Base-by-base conservation (phyloP, 371 early-diverging fungal species). In the Circinella minor region DNA sequence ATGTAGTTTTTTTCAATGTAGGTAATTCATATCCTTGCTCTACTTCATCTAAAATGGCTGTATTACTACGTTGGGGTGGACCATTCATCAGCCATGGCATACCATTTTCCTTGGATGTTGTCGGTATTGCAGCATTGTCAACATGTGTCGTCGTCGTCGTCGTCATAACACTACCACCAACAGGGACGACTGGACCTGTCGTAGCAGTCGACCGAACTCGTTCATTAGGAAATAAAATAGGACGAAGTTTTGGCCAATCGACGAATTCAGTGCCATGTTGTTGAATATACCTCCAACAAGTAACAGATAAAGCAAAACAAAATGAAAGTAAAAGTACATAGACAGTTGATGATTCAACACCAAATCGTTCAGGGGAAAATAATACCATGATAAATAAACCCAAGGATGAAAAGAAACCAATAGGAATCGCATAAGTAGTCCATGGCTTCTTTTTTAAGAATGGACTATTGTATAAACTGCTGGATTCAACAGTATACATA, bases 401-500 rank as follows among this genome's bases (percentile, higher is more conserved):
- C 27, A 79, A 46, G 9, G 80, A 82, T 3, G 73, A 13, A 9
- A 81, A 15, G 13, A 78, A 61, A 10, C 65, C 66, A 10, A 72
- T 14, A 14, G 85, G 85, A 2, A 81, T 70, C 9, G 72, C 49
- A 17, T 64, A 70, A 3, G 71, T 20, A 10, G 71, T 57, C 17
- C 67, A 54, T 9, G 71, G 67, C 43, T 67, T 70, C 48, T 70
- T 66, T 20, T 47, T 34, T 20, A 48, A 55, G 61, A 76, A 81
- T 4, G 83, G 76, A 62, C 74, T 83, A 76, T 71, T 48, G 75
- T 49, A 66, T n/a, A 34, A 39, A 62, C 59, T 27, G 27, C 27
- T 36, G 71, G 70, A 43, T n/a, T 51, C 55, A 13, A 93, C 90
- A 38, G 73, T 78, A 73, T 88, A 93, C 14, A 81, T 76, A 4